These are phyloP conservation scores for Tylopilus sp. DNA, from an alignment of 1,284 basidiomycete species.

Conservation along the genomic window DNA sequence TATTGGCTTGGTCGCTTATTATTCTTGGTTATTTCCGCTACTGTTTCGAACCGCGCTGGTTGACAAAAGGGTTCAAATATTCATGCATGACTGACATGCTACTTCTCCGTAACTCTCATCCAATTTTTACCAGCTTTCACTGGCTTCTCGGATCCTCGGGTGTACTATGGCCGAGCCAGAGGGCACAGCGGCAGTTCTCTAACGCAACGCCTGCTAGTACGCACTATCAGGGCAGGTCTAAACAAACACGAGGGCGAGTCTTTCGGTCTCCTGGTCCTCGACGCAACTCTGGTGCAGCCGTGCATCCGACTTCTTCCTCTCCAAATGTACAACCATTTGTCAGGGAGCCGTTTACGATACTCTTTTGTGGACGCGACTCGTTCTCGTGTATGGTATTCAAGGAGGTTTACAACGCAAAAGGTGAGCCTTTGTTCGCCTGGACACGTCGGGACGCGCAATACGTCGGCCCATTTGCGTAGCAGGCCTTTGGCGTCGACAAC, in stretches of 20 bases:
- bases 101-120: background rate
- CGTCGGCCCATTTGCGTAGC: background rate
- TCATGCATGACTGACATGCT: no score
- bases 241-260: background rate
- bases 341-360: conserved; percentile 38
- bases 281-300: background rate
- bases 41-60: background rate
- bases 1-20: conserved; percentile 10
- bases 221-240: no score
- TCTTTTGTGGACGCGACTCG: conserved; percentile 54
- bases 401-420: conserved; percentile 37
- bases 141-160: background rate
- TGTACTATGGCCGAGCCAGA: background rate
- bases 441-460: background rate
- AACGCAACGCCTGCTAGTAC: background rate
- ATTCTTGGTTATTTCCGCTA: conserved; percentile 10
- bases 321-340: background rate
- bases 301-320: background rate
- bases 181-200: background rate
- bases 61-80: no score
- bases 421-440: conserved; percentile 30
- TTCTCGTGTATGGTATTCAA: conserved; percentile 52
- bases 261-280: background rate
- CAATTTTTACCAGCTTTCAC: background rate
- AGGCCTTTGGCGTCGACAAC: conserved; percentile 44